Conservation (phyloP, 306 rosid species). For the Lathyrus sativus region DNA sequence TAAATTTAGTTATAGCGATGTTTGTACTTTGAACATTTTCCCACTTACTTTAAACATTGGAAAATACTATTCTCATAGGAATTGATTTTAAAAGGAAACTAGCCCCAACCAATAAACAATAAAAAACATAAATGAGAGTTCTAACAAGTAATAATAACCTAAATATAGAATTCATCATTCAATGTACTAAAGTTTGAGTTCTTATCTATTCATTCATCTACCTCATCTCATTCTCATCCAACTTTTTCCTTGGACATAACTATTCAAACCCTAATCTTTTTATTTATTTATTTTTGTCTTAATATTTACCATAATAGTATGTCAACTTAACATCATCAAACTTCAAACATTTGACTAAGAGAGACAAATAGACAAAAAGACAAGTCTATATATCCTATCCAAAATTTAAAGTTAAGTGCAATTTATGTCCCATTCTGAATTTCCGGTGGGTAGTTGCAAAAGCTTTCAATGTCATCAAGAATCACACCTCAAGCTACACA, state of each 20-base stretch:
- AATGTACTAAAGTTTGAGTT: not conserved
- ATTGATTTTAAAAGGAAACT: not conserved
- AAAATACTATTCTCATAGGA: not conserved
- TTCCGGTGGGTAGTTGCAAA: slow-evolving; percentile 65
- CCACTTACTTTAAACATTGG: not conserved
- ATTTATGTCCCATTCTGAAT: slow-evolving; percentile 42
- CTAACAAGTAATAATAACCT: not conserved
- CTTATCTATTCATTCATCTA: slow-evolving; percentile 8
- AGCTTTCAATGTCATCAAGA: slow-evolving; percentile 39
- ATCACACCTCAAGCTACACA: slow-evolving; percentile 13
- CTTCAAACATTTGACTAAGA: not conserved
- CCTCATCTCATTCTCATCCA: slow-evolving; percentile 30
- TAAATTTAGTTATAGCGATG: not conserved
- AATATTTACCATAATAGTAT: not conserved
- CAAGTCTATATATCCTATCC: not conserved
- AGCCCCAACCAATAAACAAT: not conserved
- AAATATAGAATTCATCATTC: not conserved
- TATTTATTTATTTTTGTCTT: not conserved
- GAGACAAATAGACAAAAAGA: slow-evolving; percentile 1
- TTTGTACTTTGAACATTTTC: not conserved
- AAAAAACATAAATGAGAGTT: not conserved
- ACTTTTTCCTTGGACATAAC: slow-evolving; percentile 3
- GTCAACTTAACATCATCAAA: slow-evolving; percentile 4
- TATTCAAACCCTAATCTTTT: not conserved
- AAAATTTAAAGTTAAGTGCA: slow-evolving; percentile 12